Conservation (phyloP, 345 rosid species). For the Camelina laxa region DNA sequence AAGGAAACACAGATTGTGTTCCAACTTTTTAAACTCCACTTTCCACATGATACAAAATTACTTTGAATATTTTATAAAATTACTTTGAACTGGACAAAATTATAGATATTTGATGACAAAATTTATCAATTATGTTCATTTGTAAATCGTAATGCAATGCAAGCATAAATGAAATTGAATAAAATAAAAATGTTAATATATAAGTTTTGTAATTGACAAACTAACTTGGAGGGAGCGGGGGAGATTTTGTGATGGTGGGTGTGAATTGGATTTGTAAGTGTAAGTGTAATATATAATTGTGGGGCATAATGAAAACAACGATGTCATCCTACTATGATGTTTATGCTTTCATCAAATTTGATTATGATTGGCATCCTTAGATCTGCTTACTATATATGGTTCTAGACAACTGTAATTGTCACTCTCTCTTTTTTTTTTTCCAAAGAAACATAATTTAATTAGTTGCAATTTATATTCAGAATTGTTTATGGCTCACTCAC, state of each 20-base stretch:
- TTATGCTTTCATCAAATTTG: slow-evolving; percentile 17
- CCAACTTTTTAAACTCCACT: neutral
- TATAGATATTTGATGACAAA: neutral
- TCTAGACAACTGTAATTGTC: neutral
- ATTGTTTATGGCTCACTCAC: neutral
- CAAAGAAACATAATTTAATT: neutral
- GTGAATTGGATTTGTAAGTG: slow-evolving; percentile 6
- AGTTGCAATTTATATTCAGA: neutral
- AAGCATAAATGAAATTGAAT: neutral
- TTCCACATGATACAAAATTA: neutral
- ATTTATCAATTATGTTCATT: neutral
- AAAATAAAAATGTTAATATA: neutral
- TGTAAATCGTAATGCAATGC: neutral
- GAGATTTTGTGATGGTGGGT: slow-evolving; percentile 8
- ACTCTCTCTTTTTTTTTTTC: neutral
- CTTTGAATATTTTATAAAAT: no score
- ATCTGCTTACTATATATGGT: neutral
- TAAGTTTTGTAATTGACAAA: neutral
- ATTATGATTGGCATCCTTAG: slow-evolving; percentile 16
- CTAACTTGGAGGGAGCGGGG: neutral
- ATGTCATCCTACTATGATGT: slow-evolving; percentile 28
- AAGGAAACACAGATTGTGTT: slow-evolving; percentile 2
- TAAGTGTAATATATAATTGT: neutral
- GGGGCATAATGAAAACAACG: slow-evolving; percentile 16
- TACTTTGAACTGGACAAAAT: neutral